These are phyloP conservation scores for Globisporangium canariense DNA, from an alignment of 352 stramenopile species.

Conservation along the genomic window DNA sequence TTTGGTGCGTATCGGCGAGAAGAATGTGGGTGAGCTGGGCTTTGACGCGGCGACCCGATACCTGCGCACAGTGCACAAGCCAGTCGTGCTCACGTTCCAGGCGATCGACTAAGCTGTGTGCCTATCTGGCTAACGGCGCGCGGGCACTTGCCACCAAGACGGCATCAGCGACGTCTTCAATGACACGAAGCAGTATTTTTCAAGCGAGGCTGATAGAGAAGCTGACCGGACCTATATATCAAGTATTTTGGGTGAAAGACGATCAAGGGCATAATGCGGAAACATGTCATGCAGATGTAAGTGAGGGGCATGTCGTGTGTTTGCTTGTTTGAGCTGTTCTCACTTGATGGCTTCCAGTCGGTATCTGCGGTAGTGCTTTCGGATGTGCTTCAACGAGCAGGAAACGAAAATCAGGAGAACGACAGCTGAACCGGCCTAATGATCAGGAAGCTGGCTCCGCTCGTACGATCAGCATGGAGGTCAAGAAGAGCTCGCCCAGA, in stretches of 20 bases:
- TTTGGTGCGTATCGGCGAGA: constrained; percentile 71
- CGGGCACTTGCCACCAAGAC: neutral
- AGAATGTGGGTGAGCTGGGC: constrained; percentile 59
- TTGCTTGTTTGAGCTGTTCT: neutral
- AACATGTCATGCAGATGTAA: constrained; percentile 3
- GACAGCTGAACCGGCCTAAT: too few species aligned
- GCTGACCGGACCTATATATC: constrained; percentile 2
- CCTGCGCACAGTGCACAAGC: constrained; percentile 71
- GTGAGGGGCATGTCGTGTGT: neutral
- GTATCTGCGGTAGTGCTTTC: neutral
- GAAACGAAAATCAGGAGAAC: neutral
- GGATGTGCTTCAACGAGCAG: too few species aligned
- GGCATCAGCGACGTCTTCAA: neutral
- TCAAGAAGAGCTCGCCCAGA: neutral
- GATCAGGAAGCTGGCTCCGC: neutral
- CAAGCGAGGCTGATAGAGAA: constrained; percentile 10
- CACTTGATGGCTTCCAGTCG: neutral
- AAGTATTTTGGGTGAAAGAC: constrained; percentile 6
- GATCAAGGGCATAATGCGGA: neutral
- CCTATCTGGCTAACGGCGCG: neutral
- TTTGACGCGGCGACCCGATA: constrained; percentile 77
- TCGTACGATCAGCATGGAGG: neutral
- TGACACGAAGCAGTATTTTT: neutral
- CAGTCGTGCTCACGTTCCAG: constrained; percentile 74
- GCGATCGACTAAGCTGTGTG: constrained; percentile 46